Evolutionary conservation across 208 protist genomes (phyloP), one percentile per base, ranked within the genome.

Genomic region (Hexamita inflata): DNA sequence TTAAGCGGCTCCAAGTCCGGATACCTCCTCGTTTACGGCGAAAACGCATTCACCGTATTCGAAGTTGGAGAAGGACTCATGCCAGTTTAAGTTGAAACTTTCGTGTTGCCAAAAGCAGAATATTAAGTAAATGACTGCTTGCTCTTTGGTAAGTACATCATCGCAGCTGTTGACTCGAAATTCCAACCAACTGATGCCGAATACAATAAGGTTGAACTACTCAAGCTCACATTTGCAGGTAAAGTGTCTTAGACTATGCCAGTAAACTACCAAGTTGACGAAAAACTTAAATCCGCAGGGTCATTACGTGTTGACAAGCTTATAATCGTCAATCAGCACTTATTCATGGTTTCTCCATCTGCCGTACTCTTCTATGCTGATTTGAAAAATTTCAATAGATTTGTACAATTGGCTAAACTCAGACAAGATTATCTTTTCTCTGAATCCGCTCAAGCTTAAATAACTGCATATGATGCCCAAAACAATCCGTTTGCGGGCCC

Each of bases 41-140:
- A 66, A 38, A 66, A 66, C 60, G 26, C 30, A 15, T 66, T 66
- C 30, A 66, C 60, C 34, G 60, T 66, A 24, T 66, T 66, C 34
- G 29, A 38, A 30, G 60, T 66, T 66, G 34, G 24, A 15, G 30
- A 38, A 24, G 60, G 60, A 40, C 15, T 38, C 15, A 19, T 38
- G 29, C 60, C 60, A 38, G 13, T 24, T 30, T 30, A 24, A 15
- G 60, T 30, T 15, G 60, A 30, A 30, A 24, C 60, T 30, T 66
- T 66, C 30, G 15, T 38, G 15, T 30, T 66, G 26, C 24, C 15
- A 24, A 30, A 66, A 34, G 24, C 24, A n/a, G 15, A 66, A 15
- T 38, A 15, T 30, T 66, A 66, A 24, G 60, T 66, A 15, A 30
- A 15, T 19, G 60, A 66, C 60, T 66, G 60, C 34, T 15, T 38